These are phyloP conservation scores for Coemansia reversa DNA, from an alignment of 192 early-diverging fungal species.

Conservation along the genomic window DNA sequence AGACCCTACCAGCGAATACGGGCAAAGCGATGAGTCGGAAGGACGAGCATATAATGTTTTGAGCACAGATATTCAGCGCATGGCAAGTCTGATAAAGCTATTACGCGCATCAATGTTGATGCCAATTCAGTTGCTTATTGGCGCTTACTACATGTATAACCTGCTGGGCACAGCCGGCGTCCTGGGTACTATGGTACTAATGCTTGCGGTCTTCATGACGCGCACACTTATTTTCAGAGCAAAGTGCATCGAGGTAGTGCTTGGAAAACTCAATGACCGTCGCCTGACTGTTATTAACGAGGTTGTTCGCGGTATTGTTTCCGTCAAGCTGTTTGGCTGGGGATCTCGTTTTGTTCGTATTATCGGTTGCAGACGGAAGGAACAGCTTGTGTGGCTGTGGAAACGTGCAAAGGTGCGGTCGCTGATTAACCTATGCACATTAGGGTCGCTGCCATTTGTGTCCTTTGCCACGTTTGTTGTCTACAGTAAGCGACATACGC, in stretches of 20 bases:
- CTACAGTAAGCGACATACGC: slow-evolving; percentile 58
- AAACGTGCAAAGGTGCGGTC: slow-evolving; percentile 42
- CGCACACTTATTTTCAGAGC: slow-evolving; percentile 52
- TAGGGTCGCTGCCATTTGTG: slow-evolving; percentile 58
- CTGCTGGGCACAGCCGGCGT: slow-evolving; percentile 78
- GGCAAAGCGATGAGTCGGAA: slow-evolving; percentile 22
- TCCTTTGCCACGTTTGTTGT: slow-evolving; percentile 59
- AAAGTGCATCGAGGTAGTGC: slow-evolving; percentile 55
- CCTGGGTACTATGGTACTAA: slow-evolving; percentile 67
- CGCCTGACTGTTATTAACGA: slow-evolving; percentile 77
- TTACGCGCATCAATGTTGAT: slow-evolving; percentile 56
- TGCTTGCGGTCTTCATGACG: slow-evolving; percentile 57
- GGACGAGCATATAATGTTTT: slow-evolving; percentile 68
- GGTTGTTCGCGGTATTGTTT: slow-evolving; percentile 78
- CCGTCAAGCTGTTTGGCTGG: slow-evolving; percentile 89
- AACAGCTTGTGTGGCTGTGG: slow-evolving; percentile 60
- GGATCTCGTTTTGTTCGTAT: slow-evolving; percentile 67
- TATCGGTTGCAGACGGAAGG: slow-evolving; percentile 59
- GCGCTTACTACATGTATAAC: slow-evolving; percentile 63
- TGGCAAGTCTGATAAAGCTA: slow-evolving; percentile 54
- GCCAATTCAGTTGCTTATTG: slow-evolving; percentile 66
- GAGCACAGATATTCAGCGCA: slow-evolving; percentile 62
- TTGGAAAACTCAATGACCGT: slow-evolving; percentile 65
- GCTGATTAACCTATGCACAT: slow-evolving; percentile 59
- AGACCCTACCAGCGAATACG: not conserved